phyloP scores from a whole-genome alignment of 768 basidiomycete species.

The Lactifluus echinatus region DNA sequence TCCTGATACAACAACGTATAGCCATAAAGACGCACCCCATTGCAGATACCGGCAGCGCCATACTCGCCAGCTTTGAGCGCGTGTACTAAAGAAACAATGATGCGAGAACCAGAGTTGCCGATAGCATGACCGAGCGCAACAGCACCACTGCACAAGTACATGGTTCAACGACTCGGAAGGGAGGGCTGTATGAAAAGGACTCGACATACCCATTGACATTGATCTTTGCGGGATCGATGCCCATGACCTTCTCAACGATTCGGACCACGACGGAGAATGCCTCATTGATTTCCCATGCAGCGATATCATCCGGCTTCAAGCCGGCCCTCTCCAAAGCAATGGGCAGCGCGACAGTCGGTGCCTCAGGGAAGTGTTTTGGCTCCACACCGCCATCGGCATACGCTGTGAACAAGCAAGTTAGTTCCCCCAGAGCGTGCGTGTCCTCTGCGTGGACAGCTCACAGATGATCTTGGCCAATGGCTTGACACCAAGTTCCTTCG shows the following conservation, averaged over 20 bases:
- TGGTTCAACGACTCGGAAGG: neutral
- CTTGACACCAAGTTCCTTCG: slow-evolving; percentile 80
- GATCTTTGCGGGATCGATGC: slow-evolving; percentile 79
- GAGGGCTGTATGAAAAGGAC: slow-evolving; percentile 6
- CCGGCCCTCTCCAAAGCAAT: slow-evolving; percentile 82
- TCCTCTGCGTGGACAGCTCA: slow-evolving; percentile 35
- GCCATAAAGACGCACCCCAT: slow-evolving; percentile 59
- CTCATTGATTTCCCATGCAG: slow-evolving; percentile 94
- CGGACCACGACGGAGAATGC: slow-evolving; percentile 93
- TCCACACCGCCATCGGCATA: slow-evolving; percentile 96
- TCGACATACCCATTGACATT: slow-evolving; percentile 74
- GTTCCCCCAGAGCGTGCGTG: neutral
- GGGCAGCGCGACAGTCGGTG: slow-evolving; percentile 88
- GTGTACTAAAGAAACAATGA: slow-evolving; percentile 88
- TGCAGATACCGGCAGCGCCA: slow-evolving; percentile 94
- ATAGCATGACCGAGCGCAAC: slow-evolving; percentile 95
- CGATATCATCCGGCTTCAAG: slow-evolving; percentile 72
- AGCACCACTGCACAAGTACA: slow-evolving; percentile 59
- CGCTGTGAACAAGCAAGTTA: slow-evolving; percentile 41
- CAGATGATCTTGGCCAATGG: slow-evolving; percentile 93
- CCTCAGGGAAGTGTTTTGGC: slow-evolving; percentile 94
- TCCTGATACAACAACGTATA: neutral
- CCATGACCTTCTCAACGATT: slow-evolving; percentile 82
- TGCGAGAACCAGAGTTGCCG: slow-evolving; percentile 91
- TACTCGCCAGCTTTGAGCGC: slow-evolving; percentile 89